Conservation (phyloP, 225 moss, liverwort and hornwort genomes). For the Bryoerythrophyllum caledonicum region DNA sequence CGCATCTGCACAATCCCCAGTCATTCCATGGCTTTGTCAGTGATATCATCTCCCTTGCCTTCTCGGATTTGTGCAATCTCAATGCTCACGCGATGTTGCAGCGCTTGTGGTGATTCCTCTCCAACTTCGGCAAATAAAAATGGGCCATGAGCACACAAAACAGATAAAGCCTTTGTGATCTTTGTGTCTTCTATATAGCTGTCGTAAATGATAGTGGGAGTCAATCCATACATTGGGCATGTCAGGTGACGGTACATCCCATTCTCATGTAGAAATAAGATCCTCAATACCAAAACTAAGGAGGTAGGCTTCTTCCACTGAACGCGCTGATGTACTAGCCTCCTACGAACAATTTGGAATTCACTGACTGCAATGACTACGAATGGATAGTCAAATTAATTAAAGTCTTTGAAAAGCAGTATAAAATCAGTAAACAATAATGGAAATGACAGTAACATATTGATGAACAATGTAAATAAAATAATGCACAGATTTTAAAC, state of each 20-base stretch:
- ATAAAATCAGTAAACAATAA: neutral
- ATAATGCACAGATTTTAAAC: no score
- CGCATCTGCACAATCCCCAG: no score
- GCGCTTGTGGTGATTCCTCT: no score
- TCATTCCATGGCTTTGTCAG: no score
- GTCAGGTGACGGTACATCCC: neutral
- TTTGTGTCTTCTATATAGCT: no score
- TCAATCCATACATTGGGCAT: no score
- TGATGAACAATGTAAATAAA: neutral
- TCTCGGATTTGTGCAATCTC: no score
- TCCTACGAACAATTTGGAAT: neutral
- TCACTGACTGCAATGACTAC: neutral
- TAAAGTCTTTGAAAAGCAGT: accelerated
- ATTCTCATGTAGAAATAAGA: neutral
- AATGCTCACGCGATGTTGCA: no score
- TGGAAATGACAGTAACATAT: neutral
- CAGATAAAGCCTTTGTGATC: no score
- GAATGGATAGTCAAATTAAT: neutral
- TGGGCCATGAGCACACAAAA: neutral
- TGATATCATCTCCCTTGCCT: no score
- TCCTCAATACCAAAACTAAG: neutral
- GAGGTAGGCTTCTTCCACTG: neutral
- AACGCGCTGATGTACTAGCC: neutral
- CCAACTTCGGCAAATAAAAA: neutral
- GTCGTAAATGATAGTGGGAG: no score